These are phyloP conservation scores for Ogataea polymorpha DNA, from an alignment of 805 yeast species.

Conservation along the genomic window DNA sequence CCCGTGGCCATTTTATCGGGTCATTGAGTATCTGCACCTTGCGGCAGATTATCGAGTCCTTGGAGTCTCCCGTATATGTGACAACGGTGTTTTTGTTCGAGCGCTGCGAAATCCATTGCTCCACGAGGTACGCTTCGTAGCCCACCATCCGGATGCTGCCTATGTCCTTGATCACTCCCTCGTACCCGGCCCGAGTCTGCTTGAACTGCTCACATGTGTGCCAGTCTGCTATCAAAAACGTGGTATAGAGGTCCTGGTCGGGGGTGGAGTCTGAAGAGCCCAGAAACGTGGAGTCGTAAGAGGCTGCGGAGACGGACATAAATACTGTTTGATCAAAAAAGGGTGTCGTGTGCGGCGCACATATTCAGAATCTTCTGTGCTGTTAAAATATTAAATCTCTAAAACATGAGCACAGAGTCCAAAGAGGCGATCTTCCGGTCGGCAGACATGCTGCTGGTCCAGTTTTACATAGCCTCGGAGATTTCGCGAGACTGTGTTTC, in stretches of 20 bases:
- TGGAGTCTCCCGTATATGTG: conserved; percentile 79
- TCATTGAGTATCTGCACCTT: conserved; percentile 53
- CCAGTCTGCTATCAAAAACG: conserved; percentile 48
- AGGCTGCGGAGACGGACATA: conserved; percentile 5
- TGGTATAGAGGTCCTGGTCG: conserved; percentile 9
- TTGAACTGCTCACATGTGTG: conserved; percentile 47
- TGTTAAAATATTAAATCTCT: conserved; percentile 8
- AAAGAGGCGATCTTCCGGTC: conserved; percentile 42
- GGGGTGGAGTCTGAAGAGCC: neutral
- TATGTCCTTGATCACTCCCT: conserved; percentile 38
- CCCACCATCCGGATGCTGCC: conserved; percentile 58
- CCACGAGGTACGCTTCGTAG: conserved; percentile 86
- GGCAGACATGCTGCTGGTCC: conserved; percentile 95
- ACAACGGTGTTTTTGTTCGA: conserved; percentile 65
- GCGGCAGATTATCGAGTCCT: conserved; percentile 57
- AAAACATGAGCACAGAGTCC: conserved; percentile 18
- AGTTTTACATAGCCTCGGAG: conserved; percentile 88
- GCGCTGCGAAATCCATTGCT: conserved; percentile 88
- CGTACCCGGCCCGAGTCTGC: conserved; percentile 35
- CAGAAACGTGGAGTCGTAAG: neutral
- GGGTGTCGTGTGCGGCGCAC: conserved; percentile 11
- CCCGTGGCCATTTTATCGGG: conserved; percentile 45
- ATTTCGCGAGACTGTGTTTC: conserved; percentile 83
- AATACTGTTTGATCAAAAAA: neutral
- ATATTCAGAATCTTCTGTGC: conserved; percentile 8